Percentiles rank a stretch among this genome's conserved stretches.
phyloP scores from a whole-genome alignment of 768 basidiomycete species.

The Kwoniella heveanensis region DNA sequence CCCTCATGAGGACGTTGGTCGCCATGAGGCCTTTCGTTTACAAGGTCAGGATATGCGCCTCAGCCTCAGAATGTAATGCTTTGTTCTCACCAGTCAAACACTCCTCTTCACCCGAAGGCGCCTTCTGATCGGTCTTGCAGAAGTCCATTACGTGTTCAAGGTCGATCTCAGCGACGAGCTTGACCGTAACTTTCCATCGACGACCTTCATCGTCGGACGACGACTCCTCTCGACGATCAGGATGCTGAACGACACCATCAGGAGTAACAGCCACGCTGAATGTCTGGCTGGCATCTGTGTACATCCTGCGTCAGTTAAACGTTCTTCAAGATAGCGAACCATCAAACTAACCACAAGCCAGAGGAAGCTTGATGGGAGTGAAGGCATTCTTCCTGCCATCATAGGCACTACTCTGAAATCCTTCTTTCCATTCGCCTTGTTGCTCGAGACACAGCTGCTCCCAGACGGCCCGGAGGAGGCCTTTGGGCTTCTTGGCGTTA shows the following conservation, averaged over 20 bases:
- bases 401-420: slow-evolving; percentile 34
- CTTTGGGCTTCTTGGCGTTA: slow-evolving; percentile 48
- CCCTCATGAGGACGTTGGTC: slow-evolving; percentile 55
- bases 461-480: slow-evolving; percentile 45
- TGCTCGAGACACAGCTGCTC: slow-evolving; percentile 43
- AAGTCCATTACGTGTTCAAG: slow-evolving; percentile 47
- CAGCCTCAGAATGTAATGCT: no score
- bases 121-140: slow-evolving; percentile 34
- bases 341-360: slow-evolving; percentile 19
- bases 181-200: slow-evolving; percentile 48
- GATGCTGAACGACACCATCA: slow-evolving; percentile 37
- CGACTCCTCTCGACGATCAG: slow-evolving; percentile 14
- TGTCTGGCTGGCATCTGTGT: slow-evolving; percentile 21
- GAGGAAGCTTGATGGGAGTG: slow-evolving; percentile 35
- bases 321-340: neutral
- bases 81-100: slow-evolving; percentile 45
- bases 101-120: slow-evolving; percentile 35
- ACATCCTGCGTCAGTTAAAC: neutral
- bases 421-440: slow-evolving; percentile 26
- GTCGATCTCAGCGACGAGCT: slow-evolving; percentile 48
- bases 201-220: slow-evolving; percentile 46
- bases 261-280: slow-evolving; percentile 38
- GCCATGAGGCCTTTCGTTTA: slow-evolving; percentile 55
- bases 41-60: no score
- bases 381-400: slow-evolving; percentile 52